Percentiles rank a stretch among this genome's conserved stretches.
Evolutionary conservation across 768 basidiomycete genomes (phyloP).

Genomic region (Termitomyces sp.): DNA sequence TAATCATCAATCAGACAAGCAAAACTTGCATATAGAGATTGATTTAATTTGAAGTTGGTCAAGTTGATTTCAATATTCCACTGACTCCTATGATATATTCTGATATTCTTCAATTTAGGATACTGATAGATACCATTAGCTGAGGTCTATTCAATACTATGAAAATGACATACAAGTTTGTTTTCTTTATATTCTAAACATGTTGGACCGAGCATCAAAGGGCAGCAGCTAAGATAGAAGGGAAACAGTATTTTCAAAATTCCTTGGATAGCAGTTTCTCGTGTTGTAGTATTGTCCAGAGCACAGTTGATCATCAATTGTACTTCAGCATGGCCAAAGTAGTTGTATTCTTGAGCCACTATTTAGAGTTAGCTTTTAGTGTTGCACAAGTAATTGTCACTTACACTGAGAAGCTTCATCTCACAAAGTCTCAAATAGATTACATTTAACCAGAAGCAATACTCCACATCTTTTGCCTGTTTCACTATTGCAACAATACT

Average conservation of each 20-base stretch:
- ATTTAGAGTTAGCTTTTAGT: no score
- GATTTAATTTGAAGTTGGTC: no score
- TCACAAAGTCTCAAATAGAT: neutral
- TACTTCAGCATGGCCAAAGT: neutral
- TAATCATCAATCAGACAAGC: no score
- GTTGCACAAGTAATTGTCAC: no score
- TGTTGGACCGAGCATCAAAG: neutral
- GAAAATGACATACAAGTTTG: neutral
- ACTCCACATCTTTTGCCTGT: neutral
- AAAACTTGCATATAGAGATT: no score
- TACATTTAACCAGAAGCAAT: neutral
- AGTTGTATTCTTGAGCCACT: neutral
- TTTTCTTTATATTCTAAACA: neutral
- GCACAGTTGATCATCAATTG: neutral
- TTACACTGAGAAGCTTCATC: neutral
- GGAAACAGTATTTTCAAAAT: neutral
- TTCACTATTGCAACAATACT: neutral
- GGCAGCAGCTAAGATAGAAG: neutral
- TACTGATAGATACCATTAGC: neutral
- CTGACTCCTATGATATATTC: neutral
- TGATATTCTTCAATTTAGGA: neutral
- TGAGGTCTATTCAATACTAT: no score
- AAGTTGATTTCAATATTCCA: neutral
- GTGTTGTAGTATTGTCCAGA: neutral
- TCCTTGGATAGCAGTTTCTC: neutral